Percentiles rank a stretch among this genome's conserved stretches.
These are phyloP conservation scores for Kwoniella sp. DNA, from an alignment of 768 basidiomycete species.

Conservation along the genomic window DNA sequence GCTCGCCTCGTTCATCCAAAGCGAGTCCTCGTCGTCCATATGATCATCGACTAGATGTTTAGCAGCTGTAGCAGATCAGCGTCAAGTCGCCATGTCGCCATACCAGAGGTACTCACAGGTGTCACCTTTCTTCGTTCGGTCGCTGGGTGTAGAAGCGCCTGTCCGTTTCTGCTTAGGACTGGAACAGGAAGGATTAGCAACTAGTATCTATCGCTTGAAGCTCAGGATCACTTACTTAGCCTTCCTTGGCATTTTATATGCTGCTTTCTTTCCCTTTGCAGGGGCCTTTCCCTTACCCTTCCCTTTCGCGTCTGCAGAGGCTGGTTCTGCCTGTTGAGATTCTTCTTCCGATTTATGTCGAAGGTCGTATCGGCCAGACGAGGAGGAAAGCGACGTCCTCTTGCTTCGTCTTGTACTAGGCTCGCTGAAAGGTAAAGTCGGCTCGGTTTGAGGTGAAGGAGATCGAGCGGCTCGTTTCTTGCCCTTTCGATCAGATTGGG, in stretches of 20 bases:
- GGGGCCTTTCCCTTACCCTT: conserved; percentile 31
- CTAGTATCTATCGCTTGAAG: neutral
- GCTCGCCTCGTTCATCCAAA: conserved; percentile 41
- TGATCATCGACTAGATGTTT: conserved; percentile 42
- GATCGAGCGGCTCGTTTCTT: conserved; percentile 84
- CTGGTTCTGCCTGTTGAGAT: conserved; percentile 59
- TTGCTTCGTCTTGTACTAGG: conserved; percentile 60
- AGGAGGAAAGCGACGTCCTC: conserved; percentile 60
- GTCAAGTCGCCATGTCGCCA: too few species aligned
- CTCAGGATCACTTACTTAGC: conserved; percentile 13
- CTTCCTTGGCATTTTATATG: conserved; percentile 43
- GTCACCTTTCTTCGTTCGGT: conserved; percentile 47
- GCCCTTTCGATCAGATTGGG: conserved; percentile 63
- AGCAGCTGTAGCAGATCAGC: conserved; percentile 23
- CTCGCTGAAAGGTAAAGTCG: conserved; percentile 60
- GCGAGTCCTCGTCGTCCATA: conserved; percentile 41
- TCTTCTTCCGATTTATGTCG: conserved; percentile 21
- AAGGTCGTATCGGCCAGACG: conserved; percentile 21
- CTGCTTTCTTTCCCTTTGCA: conserved; percentile 62
- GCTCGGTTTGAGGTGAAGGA: conserved; percentile 57
- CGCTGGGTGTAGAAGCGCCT: conserved; percentile 19
- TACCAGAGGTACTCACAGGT: conserved; percentile 27
- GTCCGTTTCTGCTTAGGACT: conserved; percentile 28
- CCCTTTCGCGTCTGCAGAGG: conserved; percentile 44
- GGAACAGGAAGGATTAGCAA: neutral